Base-by-base conservation (phyloP, 345 rosid species). In the Eutrema japonicum region DNA sequence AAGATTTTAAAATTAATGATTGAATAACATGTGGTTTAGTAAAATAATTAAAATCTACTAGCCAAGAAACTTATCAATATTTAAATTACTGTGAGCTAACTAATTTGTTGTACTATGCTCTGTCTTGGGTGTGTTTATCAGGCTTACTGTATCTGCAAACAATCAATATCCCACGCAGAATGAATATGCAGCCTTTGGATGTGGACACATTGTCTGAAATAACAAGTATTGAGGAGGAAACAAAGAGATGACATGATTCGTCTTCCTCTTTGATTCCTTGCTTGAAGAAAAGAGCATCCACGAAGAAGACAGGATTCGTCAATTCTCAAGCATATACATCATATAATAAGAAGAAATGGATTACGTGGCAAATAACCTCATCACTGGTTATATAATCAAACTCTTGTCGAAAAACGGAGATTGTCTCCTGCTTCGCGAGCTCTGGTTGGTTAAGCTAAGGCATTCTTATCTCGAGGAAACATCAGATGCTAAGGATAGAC, bases 91-190 rank as follows among this genome's bases (percentile, higher is more conserved):
- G 10, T 37, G 40, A 37, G 40, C 40, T 37, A 37, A 67, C 26
- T 22, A 22, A 2, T 55, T 37, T 26, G 33, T 66, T 40, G 4
- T 37, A 5, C 8, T 18, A 2, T 52, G 51, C 9, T 33, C 10
- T 54, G 8, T 50, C 1, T 12, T 37, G 29, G 8, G n/a, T 12
- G 1, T 40, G 36, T n/a, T n/a, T n/a, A n/a, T n/a, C n/a, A n/a
- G n/a, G n/a, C n/a, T n/a, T n/a, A 84, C 87, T 56, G 86, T 89
- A 37, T 83, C 87, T 37, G 92, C 96, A 29, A 89, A 85, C 79
- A 85, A 79, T 38, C 80, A 84, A 42, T 59, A 83, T 16, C 85
- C 51, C 30, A 80, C 83, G 18, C 77, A 85, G 75, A n/a, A n/a
- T n/a, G n/a, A n/a, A n/a, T n/a, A n/a, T n/a, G n/a, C n/a, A n/a